These are phyloP conservation scores for Atkinsonella hypoxylon DNA, from an alignment of 2,329 filamentous ascomycete genomes.

Conservation along the genomic window DNA sequence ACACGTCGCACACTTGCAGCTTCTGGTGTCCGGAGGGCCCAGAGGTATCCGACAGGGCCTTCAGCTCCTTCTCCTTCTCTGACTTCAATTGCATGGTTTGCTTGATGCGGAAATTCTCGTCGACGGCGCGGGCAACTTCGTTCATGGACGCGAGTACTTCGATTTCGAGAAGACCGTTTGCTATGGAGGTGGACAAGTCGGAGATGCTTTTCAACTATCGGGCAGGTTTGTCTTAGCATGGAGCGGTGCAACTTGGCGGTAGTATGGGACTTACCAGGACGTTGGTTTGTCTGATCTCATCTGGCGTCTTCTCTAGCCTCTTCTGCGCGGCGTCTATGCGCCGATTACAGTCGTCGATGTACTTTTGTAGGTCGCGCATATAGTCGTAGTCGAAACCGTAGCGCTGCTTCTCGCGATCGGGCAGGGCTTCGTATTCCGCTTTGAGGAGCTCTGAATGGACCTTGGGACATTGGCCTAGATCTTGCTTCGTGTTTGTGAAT, in stretches of 20 bases:
- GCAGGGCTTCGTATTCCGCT: constrained; percentile 69
- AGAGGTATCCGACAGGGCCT: constrained; percentile 79
- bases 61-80: constrained; percentile 78
- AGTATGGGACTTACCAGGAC: constrained; percentile 42
- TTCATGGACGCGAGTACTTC: constrained; percentile 73
- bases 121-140: constrained; percentile 68
- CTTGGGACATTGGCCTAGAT: constrained; percentile 80
- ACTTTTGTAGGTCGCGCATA: constrained; percentile 87
- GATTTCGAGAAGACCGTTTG: constrained; percentile 74
- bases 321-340: constrained; percentile 85
- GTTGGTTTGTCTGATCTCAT: constrained; percentile 94
- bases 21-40: constrained; percentile 95
- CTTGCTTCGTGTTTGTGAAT: constrained; percentile 98
- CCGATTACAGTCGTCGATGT: constrained; percentile 93
- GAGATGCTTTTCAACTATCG: constrained; percentile 63
- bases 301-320: constrained; percentile 88
- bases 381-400: constrained; percentile 96
- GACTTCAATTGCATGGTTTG: constrained; percentile 70
- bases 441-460: constrained; percentile 83
- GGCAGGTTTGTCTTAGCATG: not conserved
- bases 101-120: constrained; percentile 78
- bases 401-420: constrained; percentile 58
- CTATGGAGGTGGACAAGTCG: constrained; percentile 67
- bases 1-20: constrained; percentile 95
- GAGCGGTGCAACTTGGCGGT: not conserved